A percentile compares a stretch with the other conserved stretches of the same genome.
phyloP scores from a whole-genome alignment of 1,284 basidiomycete species.

The Ganoderma lingzhi region DNA sequence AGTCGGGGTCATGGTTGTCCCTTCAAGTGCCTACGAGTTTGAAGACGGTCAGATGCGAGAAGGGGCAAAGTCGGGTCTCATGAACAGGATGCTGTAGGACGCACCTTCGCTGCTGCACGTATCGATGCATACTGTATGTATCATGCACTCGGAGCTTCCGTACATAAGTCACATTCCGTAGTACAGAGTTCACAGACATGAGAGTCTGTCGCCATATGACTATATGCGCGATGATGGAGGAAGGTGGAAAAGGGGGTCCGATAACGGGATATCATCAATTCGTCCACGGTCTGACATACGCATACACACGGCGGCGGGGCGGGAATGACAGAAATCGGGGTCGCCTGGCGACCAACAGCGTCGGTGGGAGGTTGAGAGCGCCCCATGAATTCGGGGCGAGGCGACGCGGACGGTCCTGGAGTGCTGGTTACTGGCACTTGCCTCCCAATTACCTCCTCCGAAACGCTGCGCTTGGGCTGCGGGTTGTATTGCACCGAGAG shows the following conservation, averaged over 20 bases:
- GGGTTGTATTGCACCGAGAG: too few species aligned
- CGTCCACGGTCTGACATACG: neutral
- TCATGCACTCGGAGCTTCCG: neutral
- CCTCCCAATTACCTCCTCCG: neutral
- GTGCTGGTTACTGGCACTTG: neutral
- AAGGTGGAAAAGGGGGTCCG: neutral
- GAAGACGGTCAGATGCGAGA: neutral
- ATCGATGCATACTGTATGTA: neutral
- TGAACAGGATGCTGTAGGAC: neutral
- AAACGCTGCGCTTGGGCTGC: too few species aligned
- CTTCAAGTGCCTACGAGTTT: neutral
- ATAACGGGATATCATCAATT: slow-evolving; percentile 1
- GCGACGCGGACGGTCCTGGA: neutral
- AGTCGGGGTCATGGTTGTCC: neutral
- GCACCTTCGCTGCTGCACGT: neutral
- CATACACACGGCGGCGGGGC: neutral
- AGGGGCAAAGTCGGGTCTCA: neutral
- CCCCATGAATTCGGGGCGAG: too few species aligned
- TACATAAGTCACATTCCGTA: neutral
- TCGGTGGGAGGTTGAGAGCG: neutral
- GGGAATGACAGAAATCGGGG: neutral
- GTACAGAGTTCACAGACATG: neutral
- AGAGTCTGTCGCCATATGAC: neutral
- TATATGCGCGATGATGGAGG: neutral
- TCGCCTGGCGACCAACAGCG: slow-evolving; percentile 3